Conservation (phyloP, 2,329 filamentous ascomycete genomes). For the Fusarium citri region DNA sequence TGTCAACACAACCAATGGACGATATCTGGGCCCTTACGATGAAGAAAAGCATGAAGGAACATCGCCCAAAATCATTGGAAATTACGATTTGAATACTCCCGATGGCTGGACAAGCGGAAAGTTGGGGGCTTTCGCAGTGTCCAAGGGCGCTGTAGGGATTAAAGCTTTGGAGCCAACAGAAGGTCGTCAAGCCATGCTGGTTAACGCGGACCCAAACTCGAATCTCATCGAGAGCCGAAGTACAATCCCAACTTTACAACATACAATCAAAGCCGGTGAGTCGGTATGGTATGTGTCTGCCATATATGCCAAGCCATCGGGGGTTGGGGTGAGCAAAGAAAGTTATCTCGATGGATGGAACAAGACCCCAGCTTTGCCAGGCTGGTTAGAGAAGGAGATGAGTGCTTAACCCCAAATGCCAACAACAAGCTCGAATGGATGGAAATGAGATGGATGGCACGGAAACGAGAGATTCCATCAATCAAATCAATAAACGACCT, state of each 20-base stretch:
- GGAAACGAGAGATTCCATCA: conserved; percentile 42
- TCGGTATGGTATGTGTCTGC: conserved; percentile 76
- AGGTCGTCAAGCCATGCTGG: conserved; percentile 69
- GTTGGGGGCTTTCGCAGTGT: conserved; percentile 67
- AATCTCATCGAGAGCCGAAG: conserved; percentile 80
- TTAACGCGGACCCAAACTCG: conserved; percentile 82
- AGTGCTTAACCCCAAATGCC: conserved; percentile 34
- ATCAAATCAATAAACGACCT: conserved; percentile 32
- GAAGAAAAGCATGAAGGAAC: conserved; percentile 61
- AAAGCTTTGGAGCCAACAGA: conserved; percentile 64
- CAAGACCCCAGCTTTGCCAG: conserved; percentile 66
- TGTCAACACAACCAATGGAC: conserved; percentile 59
- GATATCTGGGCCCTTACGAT: conserved; percentile 64
- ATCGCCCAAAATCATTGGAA: conserved; percentile 66
- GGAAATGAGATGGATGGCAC: conserved; percentile 17
- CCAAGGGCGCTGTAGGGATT: conserved; percentile 68
- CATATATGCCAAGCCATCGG: conserved; percentile 76
- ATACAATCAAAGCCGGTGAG: conserved; percentile 68
- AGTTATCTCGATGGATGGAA: conserved; percentile 72
- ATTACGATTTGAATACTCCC: conserved; percentile 68
- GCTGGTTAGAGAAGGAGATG: conserved; percentile 69
- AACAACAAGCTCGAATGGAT: conserved; percentile 18
- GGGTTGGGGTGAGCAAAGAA: conserved; percentile 61
- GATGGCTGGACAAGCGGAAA: conserved; percentile 64
- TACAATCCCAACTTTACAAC: conserved; percentile 75